phyloP scores from a whole-genome alignment of 768 basidiomycete genomes.

The Boletales sp. region DNA sequence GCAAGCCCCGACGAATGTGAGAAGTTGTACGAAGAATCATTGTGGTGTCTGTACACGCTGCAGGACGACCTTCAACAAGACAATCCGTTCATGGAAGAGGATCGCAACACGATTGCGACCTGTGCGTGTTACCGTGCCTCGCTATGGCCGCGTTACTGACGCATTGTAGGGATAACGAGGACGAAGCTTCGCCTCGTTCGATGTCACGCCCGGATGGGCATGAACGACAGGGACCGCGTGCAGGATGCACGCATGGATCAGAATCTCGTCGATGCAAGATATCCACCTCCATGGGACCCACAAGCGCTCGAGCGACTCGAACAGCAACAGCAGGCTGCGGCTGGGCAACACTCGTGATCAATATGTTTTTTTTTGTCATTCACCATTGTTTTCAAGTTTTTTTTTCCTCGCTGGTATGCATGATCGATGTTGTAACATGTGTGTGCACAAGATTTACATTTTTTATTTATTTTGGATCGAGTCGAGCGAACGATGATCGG shows the following conservation, averaged over 20 bases:
- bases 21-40: conserved; percentile 89
- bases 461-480: neutral
- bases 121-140: conserved; percentile 43
- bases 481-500: neutral
- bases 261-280: conserved; percentile 70
- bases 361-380: neutral
- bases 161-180: conserved; percentile 67
- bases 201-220: conserved; percentile 71
- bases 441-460: neutral
- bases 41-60: conserved; percentile 91
- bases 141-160: neutral
- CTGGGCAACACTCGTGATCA: conserved; percentile 8
- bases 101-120: conserved; percentile 70
- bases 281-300: conserved; percentile 70
- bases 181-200: conserved; percentile 81
- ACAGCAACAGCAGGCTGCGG: conserved; percentile 22
- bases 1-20: conserved; percentile 80
- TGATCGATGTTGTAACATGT: neutral
- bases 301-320: conserved; percentile 34
- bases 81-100: conserved; percentile 84
- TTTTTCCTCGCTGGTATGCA: neutral
- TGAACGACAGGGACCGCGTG: conserved; percentile 69
- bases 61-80: conserved; percentile 85
- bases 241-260: conserved; percentile 76
- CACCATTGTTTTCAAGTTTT: neutral